Percentiles rank a stretch among this genome's conserved stretches.
phyloP scores from a whole-genome alignment of 176 grass and related monocot species.

The Poa annua region DNA sequence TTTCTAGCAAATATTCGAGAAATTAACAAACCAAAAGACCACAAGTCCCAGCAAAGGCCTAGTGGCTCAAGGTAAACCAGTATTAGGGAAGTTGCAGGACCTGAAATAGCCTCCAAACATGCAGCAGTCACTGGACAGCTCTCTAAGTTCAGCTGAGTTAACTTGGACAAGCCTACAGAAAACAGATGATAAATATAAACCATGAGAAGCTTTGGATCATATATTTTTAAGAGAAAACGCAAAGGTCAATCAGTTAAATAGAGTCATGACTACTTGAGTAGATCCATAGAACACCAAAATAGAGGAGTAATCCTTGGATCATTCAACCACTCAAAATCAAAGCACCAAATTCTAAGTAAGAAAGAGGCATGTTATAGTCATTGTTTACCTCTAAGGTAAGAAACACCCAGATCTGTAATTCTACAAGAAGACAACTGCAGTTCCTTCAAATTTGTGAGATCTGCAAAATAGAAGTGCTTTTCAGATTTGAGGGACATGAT shows the following conservation, averaged over 20 bases:
- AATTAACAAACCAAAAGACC: neutral
- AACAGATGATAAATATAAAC: constrained; percentile 16
- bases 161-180: constrained; percentile 68
- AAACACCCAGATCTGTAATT: constrained; percentile 80
- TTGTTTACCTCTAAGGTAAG: constrained; percentile 75
- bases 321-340: constrained; percentile 1
- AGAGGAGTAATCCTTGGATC: neutral
- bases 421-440: constrained; percentile 80
- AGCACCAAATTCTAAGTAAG: constrained; percentile 18
- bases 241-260: neutral
- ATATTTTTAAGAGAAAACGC: no score
- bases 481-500: constrained; percentile 29
- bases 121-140: constrained; percentile 76
- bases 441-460: constrained; percentile 83
- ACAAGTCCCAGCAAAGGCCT: neutral
- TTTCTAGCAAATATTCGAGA: neutral
- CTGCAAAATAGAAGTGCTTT: constrained; percentile 42
- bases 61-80: neutral
- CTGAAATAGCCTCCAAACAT: constrained; percentile 89
- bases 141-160: constrained; percentile 76
- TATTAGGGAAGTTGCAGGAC: constrained; percentile 43
- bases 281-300: constrained; percentile 19
- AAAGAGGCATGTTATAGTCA: neutral
- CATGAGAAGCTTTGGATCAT: neutral
- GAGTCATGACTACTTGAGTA: neutral